Evolutionary conservation across 1,284 basidiomycete genomes (phyloP), one percentile per base, ranked within the genome.

Genomic region (Trametes pubescens): DNA sequence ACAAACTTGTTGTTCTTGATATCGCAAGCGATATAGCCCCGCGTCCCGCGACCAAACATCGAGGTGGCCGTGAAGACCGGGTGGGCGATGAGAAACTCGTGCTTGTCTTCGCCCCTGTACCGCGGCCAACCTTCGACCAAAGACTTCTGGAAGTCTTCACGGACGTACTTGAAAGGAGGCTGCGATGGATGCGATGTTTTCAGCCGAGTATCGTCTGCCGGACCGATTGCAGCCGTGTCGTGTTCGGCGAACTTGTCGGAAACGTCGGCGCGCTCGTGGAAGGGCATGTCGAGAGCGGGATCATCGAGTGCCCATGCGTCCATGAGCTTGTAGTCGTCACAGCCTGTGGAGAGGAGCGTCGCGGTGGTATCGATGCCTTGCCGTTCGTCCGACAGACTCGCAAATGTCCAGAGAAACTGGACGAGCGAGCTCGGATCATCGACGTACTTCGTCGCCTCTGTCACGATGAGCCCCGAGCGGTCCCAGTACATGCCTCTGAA

Each of bases 321-420:
- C 64, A 65, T 65, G 7, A 54, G 40, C 18, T 21, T 8, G 51
- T 46, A 65, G 2, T 52, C 60, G 16, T 26, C 51, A 11, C 53
- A 65, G 34, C 24, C 32, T 11, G 16, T 11, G 2, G 1, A 8
- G 1, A 65, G 35, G 9, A 32, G 47, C 2, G 43, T 54, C 1
- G 57, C 60, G 18, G 52, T 65, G n/a, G 57, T 44, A 47, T 71
- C 69, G 26, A 58, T 37, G 7, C 69, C 69, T n/a, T 60, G 64
- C 22, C 34, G 26, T 4, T 47, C 49, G 29, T 47, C 48, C 10
- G n/a, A 46, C 21, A 69, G 35, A 14, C 59, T 24, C 5, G 37
- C 43, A 37, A 61, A 68, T 2, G 56, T 51, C 58, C 64, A 66
- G 18, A 69, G 18, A 38, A 69, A 57, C 26, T 65, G 58, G 4